Conservation (phyloP, 371 early-diverging fungal species). For the Saksenaea oblongispora region DNA sequence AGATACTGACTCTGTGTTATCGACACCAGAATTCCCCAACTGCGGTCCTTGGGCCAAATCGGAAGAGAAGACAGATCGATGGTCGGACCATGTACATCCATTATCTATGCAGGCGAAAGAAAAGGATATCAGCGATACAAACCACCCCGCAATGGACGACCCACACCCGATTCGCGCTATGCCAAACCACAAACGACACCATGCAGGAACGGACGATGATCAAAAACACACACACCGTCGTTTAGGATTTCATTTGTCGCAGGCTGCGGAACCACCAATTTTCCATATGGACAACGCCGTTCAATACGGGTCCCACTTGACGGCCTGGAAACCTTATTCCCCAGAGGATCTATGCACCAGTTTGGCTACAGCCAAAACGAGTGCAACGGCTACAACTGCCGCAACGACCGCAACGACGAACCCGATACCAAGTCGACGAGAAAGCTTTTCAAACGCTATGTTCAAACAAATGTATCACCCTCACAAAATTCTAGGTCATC, state of each 20-base stretch:
- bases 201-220: background rate
- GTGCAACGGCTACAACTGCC: background rate
- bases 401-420: background rate
- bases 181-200: constrained; percentile 1
- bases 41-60: background rate
- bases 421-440: background rate
- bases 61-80: background rate
- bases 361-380: background rate
- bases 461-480: background rate
- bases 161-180: background rate
- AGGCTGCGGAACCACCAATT: background rate
- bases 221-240: background rate
- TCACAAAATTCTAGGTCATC: background rate
- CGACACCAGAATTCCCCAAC: background rate
- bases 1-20: background rate
- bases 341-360: background rate
- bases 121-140: constrained; percentile 2
- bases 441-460: background rate
- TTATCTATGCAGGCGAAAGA: background rate
- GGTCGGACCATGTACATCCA: background rate
- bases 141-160: constrained; percentile 9
- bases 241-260: background rate
- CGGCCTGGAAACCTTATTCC: constrained; percentile 7
- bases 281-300: constrained; percentile 12
- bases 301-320: constrained; percentile 17